Evolutionary conservation across 2,329 filamentous ascomycete genomes (phyloP).

Genomic region (Alternaria sp.): DNA sequence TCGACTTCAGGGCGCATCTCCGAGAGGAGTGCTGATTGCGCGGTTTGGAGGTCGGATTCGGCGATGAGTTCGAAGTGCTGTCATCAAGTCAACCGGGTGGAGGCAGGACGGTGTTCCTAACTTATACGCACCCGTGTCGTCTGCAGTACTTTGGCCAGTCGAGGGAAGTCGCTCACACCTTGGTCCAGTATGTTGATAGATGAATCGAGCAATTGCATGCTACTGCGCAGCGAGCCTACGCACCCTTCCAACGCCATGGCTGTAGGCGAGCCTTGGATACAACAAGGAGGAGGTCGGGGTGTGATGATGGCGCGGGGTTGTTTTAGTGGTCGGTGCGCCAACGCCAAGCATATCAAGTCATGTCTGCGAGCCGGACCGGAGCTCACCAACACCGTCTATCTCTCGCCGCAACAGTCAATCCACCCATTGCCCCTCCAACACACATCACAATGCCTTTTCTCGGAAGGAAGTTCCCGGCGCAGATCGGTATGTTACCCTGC

Average conservation of each 20-base stretch:
- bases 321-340: slow-evolving; percentile 27
- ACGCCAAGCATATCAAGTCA: slow-evolving; percentile 43
- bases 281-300: not conserved
- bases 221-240: slow-evolving; percentile 67
- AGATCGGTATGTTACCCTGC: slow-evolving; percentile 55
- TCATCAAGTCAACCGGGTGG: slow-evolving; percentile 2
- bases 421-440: slow-evolving; percentile 43
- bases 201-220: slow-evolving; percentile 68
- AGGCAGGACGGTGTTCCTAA: not conserved
- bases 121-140: slow-evolving; percentile 63
- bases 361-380: slow-evolving; percentile 21
- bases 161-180: slow-evolving; percentile 70
- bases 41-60: slow-evolving; percentile 79
- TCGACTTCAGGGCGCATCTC: slow-evolving; percentile 90
- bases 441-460: slow-evolving; percentile 56
- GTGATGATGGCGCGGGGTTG: slow-evolving; percentile 28
- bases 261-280: not conserved
- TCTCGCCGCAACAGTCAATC: slow-evolving; percentile 43
- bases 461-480: slow-evolving; percentile 62
- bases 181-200: slow-evolving; percentile 69
- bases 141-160: slow-evolving; percentile 68
- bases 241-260: slow-evolving; percentile 62
- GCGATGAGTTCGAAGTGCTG: slow-evolving; percentile 94
- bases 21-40: slow-evolving; percentile 83
- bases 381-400: slow-evolving; percentile 39